Evolutionary conservation across 805 yeast species (phyloP).

Genomic region (Candida odintsovae): DNA sequence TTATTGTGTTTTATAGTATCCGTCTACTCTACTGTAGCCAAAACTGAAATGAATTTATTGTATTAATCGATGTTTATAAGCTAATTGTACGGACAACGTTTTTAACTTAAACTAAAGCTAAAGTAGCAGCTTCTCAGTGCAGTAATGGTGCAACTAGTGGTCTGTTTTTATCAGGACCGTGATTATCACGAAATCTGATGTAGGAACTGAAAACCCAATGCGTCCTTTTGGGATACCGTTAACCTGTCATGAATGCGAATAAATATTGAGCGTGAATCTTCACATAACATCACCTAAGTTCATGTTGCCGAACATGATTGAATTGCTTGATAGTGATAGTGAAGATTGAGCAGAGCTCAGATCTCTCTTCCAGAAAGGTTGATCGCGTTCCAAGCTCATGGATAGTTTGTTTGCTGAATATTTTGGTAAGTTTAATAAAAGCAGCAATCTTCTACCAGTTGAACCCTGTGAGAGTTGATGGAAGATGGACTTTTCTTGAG

Average conservation of each 20-base stretch:
- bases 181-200: not conserved
- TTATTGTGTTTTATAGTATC: not conserved
- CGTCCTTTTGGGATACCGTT: not conserved
- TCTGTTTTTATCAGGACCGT: no score
- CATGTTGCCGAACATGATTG: slow-evolving; percentile 22
- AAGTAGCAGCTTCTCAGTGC: no score
- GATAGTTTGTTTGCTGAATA: slow-evolving; percentile 14
- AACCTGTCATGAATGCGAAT: not conserved
- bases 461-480: slow-evolving; percentile 1
- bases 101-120: no score
- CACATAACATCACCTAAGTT: slow-evolving; percentile 10
- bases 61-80: no score
- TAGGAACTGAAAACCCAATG: not conserved
- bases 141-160: no score
- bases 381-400: slow-evolving; percentile 1
- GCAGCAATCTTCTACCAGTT: slow-evolving; percentile 16
- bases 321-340: slow-evolving; percentile 19
- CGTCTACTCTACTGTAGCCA: no score
- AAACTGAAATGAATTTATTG: no score
- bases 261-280: not conserved
- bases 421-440: slow-evolving; percentile 17
- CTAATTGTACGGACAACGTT: no score
- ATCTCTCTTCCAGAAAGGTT: slow-evolving; percentile 22
- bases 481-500: slow-evolving; percentile 5
- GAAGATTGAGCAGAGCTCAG: slow-evolving; percentile 23